Percentiles rank a stretch among this genome's conserved stretches.
phyloP scores from a whole-genome alignment of 1,284 basidiomycete genomes.

The Sanguinoderma infundibulare region DNA sequence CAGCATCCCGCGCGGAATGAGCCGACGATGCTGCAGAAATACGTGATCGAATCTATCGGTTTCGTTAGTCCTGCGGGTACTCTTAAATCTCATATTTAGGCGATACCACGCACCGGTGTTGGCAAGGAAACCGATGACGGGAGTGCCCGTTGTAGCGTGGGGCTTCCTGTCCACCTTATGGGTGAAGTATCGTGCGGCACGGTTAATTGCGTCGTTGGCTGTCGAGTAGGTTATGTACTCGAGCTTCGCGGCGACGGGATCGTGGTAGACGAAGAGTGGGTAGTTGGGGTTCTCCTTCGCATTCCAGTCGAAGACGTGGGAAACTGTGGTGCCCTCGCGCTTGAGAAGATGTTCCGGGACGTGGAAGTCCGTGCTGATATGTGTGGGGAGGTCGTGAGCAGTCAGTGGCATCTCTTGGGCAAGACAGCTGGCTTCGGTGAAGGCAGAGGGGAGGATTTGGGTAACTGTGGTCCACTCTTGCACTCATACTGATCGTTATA shows the following conservation, averaged over 20 bases:
- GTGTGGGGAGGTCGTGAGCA: constrained; percentile 14
- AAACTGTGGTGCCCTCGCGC: constrained; percentile 1
- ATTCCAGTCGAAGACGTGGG: constrained; percentile 18
- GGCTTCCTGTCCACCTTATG: not conserved
- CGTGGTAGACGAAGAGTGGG: constrained; percentile 23
- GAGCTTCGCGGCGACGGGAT: not conserved
- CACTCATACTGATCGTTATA: no score
- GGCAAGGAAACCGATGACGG: constrained; percentile 25
- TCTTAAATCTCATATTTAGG: not conserved
- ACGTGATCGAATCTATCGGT: constrained; percentile 38
- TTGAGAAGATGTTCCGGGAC: constrained; percentile 5
- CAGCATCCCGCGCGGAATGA: constrained; percentile 34
- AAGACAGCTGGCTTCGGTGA: not conserved
- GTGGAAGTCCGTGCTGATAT: constrained; percentile 16
- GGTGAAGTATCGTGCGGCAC: constrained; percentile 19
- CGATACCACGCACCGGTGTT: constrained; percentile 4
- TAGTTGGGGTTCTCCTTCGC: constrained; percentile 20
- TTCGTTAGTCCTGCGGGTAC: not conserved
- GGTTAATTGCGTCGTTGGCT: constrained; percentile 19
- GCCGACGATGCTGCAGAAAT: constrained; percentile 35
- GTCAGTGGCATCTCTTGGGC: constrained; percentile 12
- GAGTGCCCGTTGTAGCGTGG: not conserved
- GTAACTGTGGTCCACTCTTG: no score
- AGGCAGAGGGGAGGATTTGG: not conserved
- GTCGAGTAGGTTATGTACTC: constrained; percentile 18